A percentile compares a stretch with the other conserved stretches of the same genome.
Conservation (phyloP, 768 basidiomycete genomes). For the Butyriboletus loyo region DNA sequence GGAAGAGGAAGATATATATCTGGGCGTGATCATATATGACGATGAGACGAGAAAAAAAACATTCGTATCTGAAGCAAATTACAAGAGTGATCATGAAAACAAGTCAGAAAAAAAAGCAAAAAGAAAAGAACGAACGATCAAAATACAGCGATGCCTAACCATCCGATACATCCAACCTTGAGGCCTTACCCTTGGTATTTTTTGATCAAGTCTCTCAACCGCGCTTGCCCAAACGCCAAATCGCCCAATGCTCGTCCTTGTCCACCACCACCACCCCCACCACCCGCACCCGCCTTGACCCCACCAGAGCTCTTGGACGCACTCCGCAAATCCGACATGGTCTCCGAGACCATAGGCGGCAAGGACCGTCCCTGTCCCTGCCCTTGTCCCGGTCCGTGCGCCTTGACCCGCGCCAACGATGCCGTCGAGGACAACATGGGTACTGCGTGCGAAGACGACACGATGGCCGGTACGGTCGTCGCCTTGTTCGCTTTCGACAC, state of each 20-base stretch:
- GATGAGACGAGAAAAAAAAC: background rate
- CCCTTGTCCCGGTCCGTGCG: slow-evolving; percentile 17
- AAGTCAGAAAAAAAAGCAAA: background rate
- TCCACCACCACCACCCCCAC: background rate
- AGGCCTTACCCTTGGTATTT: slow-evolving; percentile 69
- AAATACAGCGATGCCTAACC: background rate
- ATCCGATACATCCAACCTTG: background rate
- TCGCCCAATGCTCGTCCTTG: slow-evolving; percentile 37
- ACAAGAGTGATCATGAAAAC: background rate
- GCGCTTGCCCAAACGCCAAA: slow-evolving; percentile 73
- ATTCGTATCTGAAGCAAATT: background rate
- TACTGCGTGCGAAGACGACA: slow-evolving; percentile 70
- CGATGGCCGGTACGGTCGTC: slow-evolving; percentile 61
- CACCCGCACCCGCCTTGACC: slow-evolving; percentile 1
- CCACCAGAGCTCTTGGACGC: slow-evolving; percentile 7
- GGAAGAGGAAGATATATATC: background rate
- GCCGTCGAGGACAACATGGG: slow-evolving; percentile 76
- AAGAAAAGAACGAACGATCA: background rate
- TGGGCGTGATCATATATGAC: background rate
- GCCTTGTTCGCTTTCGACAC: slow-evolving; percentile 49
- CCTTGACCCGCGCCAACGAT: slow-evolving; percentile 57
- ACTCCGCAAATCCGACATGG: slow-evolving; percentile 17
- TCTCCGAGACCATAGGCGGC: slow-evolving; percentile 38
- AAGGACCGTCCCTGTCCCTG: slow-evolving; percentile 13
- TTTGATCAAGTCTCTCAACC: slow-evolving; percentile 75